Evolutionary conservation across 768 basidiomycete genomes (phyloP).

Genomic region (Lactarius pseudohatsudake): DNA sequence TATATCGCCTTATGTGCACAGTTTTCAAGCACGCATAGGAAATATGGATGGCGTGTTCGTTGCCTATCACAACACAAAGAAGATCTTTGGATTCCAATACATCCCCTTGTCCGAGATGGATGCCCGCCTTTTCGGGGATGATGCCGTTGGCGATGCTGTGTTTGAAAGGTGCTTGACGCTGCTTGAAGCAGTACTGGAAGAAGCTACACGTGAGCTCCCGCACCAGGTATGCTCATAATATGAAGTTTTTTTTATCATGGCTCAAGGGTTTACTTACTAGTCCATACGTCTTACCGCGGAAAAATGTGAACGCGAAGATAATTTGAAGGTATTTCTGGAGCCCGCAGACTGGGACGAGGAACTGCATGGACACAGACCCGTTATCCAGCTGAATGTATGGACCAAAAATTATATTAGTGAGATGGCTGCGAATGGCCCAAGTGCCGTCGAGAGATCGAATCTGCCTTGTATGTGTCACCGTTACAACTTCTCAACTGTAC

Average conservation of each 20-base stretch:
- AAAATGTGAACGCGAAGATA: slow-evolving; percentile 43
- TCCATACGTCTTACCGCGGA: slow-evolving; percentile 63
- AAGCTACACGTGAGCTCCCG: slow-evolving; percentile 61
- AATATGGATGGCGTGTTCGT: slow-evolving; percentile 95
- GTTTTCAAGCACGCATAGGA: slow-evolving; percentile 94
- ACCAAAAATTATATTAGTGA: slow-evolving; percentile 47
- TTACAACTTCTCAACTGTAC: slow-evolving; percentile 3
- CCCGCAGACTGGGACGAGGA: slow-evolving; percentile 51
- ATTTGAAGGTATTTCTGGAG: slow-evolving; percentile 67
- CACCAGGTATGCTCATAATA: slow-evolving; percentile 50
- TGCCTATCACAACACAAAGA: slow-evolving; percentile 83
- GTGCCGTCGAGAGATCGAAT: slow-evolving; percentile 38
- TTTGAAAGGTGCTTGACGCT: slow-evolving; percentile 74
- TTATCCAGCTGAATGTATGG: slow-evolving; percentile 58
- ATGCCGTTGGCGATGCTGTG: slow-evolving; percentile 63
- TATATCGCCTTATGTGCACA: slow-evolving; percentile 34
- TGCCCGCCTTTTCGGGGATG: slow-evolving; percentile 63
- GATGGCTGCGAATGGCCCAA: slow-evolving; percentile 37
- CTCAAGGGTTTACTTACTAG: slow-evolving; percentile 35
- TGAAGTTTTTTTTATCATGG: neutral
- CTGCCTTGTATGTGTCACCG: slow-evolving; percentile 35
- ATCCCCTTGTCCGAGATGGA: slow-evolving; percentile 88
- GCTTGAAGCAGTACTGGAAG: slow-evolving; percentile 64
- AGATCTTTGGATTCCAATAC: slow-evolving; percentile 94
- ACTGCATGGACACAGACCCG: slow-evolving; percentile 37